Conservation (phyloP, 805 yeast species). For the Cyberlindnera euphorbiiphila region DNA sequence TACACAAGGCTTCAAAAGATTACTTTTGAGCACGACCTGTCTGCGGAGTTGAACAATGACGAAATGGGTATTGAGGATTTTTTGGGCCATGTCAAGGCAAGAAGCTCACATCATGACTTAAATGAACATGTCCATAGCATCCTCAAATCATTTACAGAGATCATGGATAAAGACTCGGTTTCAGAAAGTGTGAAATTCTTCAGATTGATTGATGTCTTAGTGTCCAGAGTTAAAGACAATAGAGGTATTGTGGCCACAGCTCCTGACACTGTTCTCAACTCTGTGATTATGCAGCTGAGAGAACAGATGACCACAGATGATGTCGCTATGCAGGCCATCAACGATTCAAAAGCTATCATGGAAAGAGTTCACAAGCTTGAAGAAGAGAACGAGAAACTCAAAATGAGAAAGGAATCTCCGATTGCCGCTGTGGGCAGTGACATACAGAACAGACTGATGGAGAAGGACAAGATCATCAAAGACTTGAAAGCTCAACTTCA, state of each 20-base stretch:
- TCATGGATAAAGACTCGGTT: constrained; percentile 43
- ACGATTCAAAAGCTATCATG: constrained; percentile 44
- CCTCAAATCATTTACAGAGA: constrained; percentile 48
- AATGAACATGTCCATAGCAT: constrained; percentile 61
- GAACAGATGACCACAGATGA: constrained; percentile 72
- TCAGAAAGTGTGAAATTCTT: constrained; percentile 44
- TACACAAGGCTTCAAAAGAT: constrained; percentile 19
- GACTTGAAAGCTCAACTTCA: constrained; percentile 6
- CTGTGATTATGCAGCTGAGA: constrained; percentile 61
- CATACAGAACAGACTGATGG: constrained; percentile 49
- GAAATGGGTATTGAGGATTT: constrained; percentile 15
- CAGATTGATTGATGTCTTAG: constrained; percentile 49
- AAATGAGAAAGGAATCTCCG: no score
- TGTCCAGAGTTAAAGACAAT: constrained; percentile 33
- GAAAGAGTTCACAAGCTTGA: constrained; percentile 39
- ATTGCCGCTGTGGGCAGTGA: no score
- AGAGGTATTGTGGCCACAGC: constrained; percentile 38
- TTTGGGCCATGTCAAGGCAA: constrained; percentile 15
- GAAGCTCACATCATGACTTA: constrained; percentile 49
- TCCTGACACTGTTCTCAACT: constrained; percentile 45
- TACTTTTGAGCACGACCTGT: constrained; percentile 16
- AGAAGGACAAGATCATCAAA: constrained; percentile 41
- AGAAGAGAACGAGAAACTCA: constrained; percentile 15
- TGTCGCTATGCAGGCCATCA: constrained; percentile 60
- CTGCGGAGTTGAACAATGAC: constrained; percentile 27